phyloP scores from a whole-genome alignment of 148 eudicot species.

The Vaccinium myrtillus region DNA sequence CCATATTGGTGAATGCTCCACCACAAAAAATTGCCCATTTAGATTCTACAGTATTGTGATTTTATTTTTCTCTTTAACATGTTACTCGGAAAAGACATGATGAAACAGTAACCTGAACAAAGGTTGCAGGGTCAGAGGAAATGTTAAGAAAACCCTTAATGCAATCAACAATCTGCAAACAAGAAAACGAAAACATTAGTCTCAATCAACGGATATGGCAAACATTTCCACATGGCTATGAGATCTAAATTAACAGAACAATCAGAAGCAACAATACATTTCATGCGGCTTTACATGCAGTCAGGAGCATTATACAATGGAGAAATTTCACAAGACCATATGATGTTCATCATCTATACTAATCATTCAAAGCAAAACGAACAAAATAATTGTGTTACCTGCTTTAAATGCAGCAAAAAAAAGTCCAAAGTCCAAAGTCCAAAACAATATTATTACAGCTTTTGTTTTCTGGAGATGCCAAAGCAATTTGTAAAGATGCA shows the following conservation, averaged over 20 bases:
- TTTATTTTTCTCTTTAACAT: not conserved
- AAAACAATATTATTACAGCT: not conserved
- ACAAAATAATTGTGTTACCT: not conserved
- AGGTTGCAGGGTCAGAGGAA: slow-evolving; percentile 47
- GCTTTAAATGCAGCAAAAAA: not conserved
- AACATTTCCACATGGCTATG: not conserved
- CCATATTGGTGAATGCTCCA: not conserved
- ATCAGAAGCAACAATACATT: not conserved
- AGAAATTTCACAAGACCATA: not conserved
- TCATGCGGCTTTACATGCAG: not conserved
- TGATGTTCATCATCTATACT: not conserved
- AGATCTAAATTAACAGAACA: not conserved
- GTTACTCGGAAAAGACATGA: not conserved
- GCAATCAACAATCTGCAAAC: slow-evolving; percentile 45
- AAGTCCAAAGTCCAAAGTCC: not conserved
- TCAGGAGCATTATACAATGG: not conserved
- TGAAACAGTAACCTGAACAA: slow-evolving; percentile 40
- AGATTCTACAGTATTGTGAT: not conserved
- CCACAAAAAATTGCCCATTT: not conserved
- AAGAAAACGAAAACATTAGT: not conserved
- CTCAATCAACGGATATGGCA: not conserved
- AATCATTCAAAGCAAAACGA: slow-evolving; percentile 3
- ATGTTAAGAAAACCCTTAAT: slow-evolving; percentile 42
- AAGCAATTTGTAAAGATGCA: too few species aligned
- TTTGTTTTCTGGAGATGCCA: not conserved